Base-by-base conservation (phyloP, 2,329 filamentous ascomycete genomes). In the Diaporthe helianthi region DNA sequence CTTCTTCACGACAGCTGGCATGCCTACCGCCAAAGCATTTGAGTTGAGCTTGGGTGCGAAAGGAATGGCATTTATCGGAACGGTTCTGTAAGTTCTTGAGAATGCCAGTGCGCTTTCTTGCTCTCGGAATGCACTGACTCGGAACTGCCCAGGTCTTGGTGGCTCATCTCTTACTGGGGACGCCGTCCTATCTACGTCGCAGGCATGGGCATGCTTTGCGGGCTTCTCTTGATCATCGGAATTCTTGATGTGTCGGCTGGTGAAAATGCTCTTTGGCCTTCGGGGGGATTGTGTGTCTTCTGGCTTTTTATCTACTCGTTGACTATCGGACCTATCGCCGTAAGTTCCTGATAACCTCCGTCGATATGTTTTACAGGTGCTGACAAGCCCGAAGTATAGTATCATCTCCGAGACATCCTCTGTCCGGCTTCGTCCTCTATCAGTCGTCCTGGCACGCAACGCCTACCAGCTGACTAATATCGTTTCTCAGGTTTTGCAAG, bases 11-110 rank as follows among this genome's bases (percentile, higher is more conserved):
- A 79, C 78, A 22, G 78, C 78, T 19, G 80, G 80, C 1, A 74
- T 82, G 7, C 68, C 69, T 29, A 71, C 74, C 0, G 70, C 12
- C 69, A 77, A 0, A 75, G 78, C 17, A 79, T 80, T 72, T 75
- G 77, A 51, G 77, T 82, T 52, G 76, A 80, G 31, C 75, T 85
- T 22, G 83, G 75, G 68, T 49, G 80, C 72, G 74, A 82, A 73
- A 73, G 79, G 64, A 71, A 83, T 75, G 79, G 82, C 72, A 72
- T 79, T 76, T 78, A 74, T 82, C 3, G 84, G 83, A 2, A 85
- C 82, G 0, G 73, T 84, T 2, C 83, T 82, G 2, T 86, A 83
- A 84, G 69, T 24, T 1, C 0, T 0, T 4, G 6, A 47, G 76
- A 74, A 78, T 76, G 2, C n/a, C n/a, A n/a, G n/a, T n/a, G n/a